A percentile compares a stretch with the other conserved stretches of the same genome.
Conservation (phyloP, 768 basidiomycete species). For the Suillus subaureus region DNA sequence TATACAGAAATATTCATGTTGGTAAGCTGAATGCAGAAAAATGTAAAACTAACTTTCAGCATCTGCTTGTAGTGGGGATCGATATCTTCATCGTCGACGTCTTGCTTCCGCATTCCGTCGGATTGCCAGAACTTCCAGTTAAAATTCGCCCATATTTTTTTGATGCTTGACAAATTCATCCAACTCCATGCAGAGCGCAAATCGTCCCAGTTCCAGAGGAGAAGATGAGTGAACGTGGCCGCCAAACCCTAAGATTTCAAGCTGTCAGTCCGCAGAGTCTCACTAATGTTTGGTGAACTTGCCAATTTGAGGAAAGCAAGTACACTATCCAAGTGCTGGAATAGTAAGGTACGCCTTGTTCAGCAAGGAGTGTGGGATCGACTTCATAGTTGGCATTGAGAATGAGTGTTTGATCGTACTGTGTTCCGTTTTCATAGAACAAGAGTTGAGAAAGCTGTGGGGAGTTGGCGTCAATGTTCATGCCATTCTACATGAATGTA, state of each 20-base stretch:
- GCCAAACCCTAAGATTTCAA: constrained; percentile 35
- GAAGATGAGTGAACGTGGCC: constrained; percentile 49
- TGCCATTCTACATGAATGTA: constrained; percentile 13
- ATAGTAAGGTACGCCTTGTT: constrained; percentile 43
- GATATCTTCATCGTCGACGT: constrained; percentile 30
- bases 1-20: constrained; percentile 1
- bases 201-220: constrained; percentile 49
- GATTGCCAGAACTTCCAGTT: constrained; percentile 47
- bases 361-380: constrained; percentile 39
- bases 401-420: constrained; percentile 51
- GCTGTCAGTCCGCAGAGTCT: neutral
- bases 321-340: constrained; percentile 50
- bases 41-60: constrained; percentile 41
- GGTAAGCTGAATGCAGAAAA: neutral
- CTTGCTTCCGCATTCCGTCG: constrained; percentile 38
- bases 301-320: constrained; percentile 44
- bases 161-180: constrained; percentile 38
- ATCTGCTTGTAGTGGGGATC: constrained; percentile 55
- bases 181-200: constrained; percentile 44
- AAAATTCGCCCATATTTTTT: constrained; percentile 35
- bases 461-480: neutral
- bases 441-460: constrained; percentile 40
- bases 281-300: neutral
- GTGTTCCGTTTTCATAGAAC: constrained; percentile 49
- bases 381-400: constrained; percentile 42